Conservation (phyloP, 2,329 filamentous ascomycete genomes). For the Macrophomina phaseolina region DNA sequence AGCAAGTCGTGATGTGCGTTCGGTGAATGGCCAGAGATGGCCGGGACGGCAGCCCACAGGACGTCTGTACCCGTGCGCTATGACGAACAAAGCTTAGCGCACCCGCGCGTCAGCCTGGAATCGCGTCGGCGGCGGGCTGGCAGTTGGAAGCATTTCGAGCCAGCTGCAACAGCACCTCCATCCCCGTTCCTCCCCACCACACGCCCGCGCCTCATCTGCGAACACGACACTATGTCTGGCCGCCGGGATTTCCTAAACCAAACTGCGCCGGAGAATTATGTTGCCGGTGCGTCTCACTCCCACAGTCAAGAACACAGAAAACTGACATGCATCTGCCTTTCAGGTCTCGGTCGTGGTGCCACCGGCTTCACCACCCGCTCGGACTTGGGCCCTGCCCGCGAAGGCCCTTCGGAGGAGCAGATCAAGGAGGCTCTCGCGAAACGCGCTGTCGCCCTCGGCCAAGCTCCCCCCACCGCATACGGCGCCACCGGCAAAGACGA, state of each 20-base stretch:
- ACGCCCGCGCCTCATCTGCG: not conserved
- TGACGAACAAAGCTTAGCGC: conserved; percentile 13
- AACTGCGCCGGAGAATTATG: conserved; percentile 68
- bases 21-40: too few species aligned
- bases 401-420: conserved; percentile 95
- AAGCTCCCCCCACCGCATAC: conserved; percentile 73
- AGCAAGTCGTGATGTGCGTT: too few species aligned
- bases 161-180: conserved; percentile 2
- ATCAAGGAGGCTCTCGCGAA: conserved; percentile 98
- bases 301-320: too few species aligned
- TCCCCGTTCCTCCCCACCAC: not conserved
- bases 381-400: conserved; percentile 91
- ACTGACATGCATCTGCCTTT: too few species aligned
- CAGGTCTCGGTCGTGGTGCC: conserved; percentile 87
- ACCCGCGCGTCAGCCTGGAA: not conserved
- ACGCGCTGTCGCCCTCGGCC: conserved; percentile 80
- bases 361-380: conserved; percentile 98
- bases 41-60: too few species aligned
- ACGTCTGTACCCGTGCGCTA: too few species aligned
- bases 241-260: conserved; percentile 88
- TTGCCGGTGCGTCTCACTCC: conserved; percentile 62
- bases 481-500: conserved; percentile 73
- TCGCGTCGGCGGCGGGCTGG: not conserved
- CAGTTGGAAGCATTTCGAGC: conserved; percentile 18
- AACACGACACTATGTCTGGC: conserved; percentile 57